Base-by-base conservation (phyloP, 768 basidiomycete genomes). In the Leucosporidium yakuticum region DNA sequence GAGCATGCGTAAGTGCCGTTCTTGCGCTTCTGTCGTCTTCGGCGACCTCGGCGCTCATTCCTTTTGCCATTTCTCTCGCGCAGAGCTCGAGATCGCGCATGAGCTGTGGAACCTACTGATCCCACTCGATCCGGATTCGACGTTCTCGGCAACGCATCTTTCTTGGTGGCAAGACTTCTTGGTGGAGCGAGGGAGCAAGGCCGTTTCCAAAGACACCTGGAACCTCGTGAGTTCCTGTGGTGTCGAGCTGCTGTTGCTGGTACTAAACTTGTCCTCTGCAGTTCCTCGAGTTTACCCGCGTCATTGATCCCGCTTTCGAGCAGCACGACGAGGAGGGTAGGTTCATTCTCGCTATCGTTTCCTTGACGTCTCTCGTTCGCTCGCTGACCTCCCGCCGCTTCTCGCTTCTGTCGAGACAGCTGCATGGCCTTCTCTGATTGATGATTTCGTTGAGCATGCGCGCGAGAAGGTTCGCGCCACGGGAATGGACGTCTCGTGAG, bases 371-470 rank as follows among this genome's bases (percentile, higher is more conserved):
- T n/a, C 25, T 31, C 34, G 53, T 60, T 67, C 53, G 53, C 39
- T 57, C 36, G 25, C 31, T 19, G 25, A 53, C 58, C 21, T 23
- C 34, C 20, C 20, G 19, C 34, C 50, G 23, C 70, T 60, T 15
- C 34, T 20, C 23, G 1, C 4, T 9, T n/a, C n/a, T n/a, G n/a
- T n/a, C n/a, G n/a, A n/a, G n/a, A n/a, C 75, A 90, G 90, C 84
- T 57, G 88, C 91, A 2, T 92, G 90, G 90, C 90, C 90, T 7
- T 90, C 89, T 48, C 83, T 87, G 29, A 88, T 92, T 69, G 90
- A 93, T 74, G 88, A 89, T 61, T 91, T 90, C 74, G 89, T 90
- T 21, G 85, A 83, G 63, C 87, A 82, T 74, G 87, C 85, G 50
- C 85, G 82, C 76, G 78, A 79, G 36, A 25, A 65, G 48, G 27